Evolutionary conservation across 352 stramenopile genomes (phyloP), one percentile per base, ranked within the genome.

Genomic region (Globisporangium irregulare): DNA sequence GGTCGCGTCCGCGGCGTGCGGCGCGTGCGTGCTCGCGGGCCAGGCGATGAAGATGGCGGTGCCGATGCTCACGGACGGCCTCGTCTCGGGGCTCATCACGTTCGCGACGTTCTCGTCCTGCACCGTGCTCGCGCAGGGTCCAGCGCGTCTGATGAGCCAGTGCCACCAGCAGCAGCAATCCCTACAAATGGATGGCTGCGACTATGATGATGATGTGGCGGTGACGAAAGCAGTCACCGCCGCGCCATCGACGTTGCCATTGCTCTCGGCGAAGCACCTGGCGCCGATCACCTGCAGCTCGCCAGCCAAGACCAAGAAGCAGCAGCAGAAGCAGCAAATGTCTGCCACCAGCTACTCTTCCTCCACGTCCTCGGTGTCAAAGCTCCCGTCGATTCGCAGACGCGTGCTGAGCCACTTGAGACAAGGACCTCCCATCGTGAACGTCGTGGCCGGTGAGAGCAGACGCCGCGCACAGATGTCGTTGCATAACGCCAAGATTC

Each of bases 391-490:
- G 54, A 74, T 80, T 50, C 77, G 75, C 60, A 78, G 75, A 58
- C 79, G 78, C 59, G 68, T 92, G 41, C 64, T 82, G 18, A 69
- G 64, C 6, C 81, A 85, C 24, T 59, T 89, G 9, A 76, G 81
- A 36, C 63, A 68, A 62, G 71, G 76, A 4, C 73, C 68, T 8
- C 69, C 83, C 8, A 71, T 80, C 50, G 73, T 90, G 34, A 92
- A 94, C 65, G 62, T 74, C 18, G 84, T 92, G 15, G 71, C 66
- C 0, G 75, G 80, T 1, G 87, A 92, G 20, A 79, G 70, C 10
- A 84, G 87, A 4, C 77, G 80, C 41, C 81, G 87, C 36, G 72
- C 72, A 32, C 75, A 92, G 41, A 83, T 84, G 67, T 75, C 73
- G 34, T 68, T 94, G 9, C 46, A 72, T 7, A 62, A 84, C 22